phyloP scores from a whole-genome alignment of 2,329 filamentous ascomycete species.

The Drechmeria coniospora region DNA sequence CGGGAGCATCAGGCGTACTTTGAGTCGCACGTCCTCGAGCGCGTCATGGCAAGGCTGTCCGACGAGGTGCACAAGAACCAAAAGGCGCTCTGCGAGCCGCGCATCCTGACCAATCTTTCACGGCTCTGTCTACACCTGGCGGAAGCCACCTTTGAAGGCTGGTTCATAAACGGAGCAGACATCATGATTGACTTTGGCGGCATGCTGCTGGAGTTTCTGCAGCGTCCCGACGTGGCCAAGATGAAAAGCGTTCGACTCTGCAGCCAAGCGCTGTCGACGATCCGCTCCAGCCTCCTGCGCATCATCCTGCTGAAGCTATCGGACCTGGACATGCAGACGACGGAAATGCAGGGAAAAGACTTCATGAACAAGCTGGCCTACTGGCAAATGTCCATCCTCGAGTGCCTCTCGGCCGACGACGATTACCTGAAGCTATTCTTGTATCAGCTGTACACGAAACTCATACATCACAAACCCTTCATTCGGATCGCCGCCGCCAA shows the following conservation, averaged over 20 bases:
- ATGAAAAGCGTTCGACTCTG: slow-evolving; percentile 87
- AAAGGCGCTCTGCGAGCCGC: slow-evolving; percentile 61
- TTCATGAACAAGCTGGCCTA: slow-evolving; percentile 81
- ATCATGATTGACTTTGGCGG: slow-evolving; percentile 75
- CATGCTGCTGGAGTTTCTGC: slow-evolving; percentile 72
- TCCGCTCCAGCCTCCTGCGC: slow-evolving; percentile 64
- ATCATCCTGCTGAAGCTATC: slow-evolving; percentile 70
- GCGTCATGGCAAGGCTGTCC: slow-evolving; percentile 55
- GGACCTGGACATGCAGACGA: slow-evolving; percentile 53
- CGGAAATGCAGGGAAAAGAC: slow-evolving; percentile 45
- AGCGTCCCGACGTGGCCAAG: slow-evolving; percentile 64
- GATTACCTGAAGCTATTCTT: slow-evolving; percentile 74
- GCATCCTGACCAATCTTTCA: slow-evolving; percentile 72
- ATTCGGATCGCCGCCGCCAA: slow-evolving; percentile 66
- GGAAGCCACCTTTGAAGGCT: slow-evolving; percentile 88
- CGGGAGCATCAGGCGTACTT: slow-evolving; percentile 93
- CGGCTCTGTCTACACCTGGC: slow-evolving; percentile 67
- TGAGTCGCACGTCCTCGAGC: slow-evolving; percentile 72
- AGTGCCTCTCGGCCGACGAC: slow-evolving; percentile 61
- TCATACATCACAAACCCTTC: slow-evolving; percentile 52
- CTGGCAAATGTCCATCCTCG: slow-evolving; percentile 86
- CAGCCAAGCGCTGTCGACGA: slow-evolving; percentile 61
- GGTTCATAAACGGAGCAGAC: slow-evolving; percentile 83
- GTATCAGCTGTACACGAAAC: slow-evolving; percentile 82
- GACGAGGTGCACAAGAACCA: slow-evolving; percentile 57